A percentile compares a stretch with the other conserved stretches of the same genome.
Conservation (phyloP, 2,329 filamentous ascomycete species). For the Lachnellula subtilissima region DNA sequence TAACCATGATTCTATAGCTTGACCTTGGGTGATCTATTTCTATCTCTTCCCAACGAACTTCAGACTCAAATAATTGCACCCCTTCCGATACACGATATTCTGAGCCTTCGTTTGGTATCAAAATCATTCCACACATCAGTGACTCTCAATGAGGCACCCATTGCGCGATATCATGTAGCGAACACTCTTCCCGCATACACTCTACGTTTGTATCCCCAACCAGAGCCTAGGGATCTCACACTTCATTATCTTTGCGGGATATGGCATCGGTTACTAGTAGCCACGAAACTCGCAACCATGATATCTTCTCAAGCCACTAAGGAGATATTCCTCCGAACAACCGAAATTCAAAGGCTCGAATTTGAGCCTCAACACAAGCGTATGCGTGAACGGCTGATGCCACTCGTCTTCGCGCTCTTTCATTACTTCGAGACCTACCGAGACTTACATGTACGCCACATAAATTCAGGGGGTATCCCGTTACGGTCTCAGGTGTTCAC, state of each 20-base stretch:
- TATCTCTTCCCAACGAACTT: constrained; percentile 54
- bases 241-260: constrained; percentile 59
- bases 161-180: constrained; percentile 56
- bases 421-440: constrained; percentile 65
- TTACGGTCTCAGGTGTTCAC: constrained; percentile 51
- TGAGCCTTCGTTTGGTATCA: constrained; percentile 55
- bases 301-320: constrained; percentile 63
- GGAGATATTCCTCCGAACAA: constrained; percentile 58
- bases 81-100: constrained; percentile 54
- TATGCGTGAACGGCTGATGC: constrained; percentile 60
- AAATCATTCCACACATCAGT: constrained; percentile 56
- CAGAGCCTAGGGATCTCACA: constrained; percentile 44
- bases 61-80: constrained; percentile 58
- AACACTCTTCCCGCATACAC: constrained; percentile 58
- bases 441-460: constrained; percentile 52
- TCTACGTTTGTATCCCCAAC: constrained; percentile 52
- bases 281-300: constrained; percentile 55
- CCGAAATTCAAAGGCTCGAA: constrained; percentile 48
- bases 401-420: constrained; percentile 59
- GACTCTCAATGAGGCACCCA: constrained; percentile 54
- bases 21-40: constrained; percentile 53
- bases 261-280: constrained; percentile 62
- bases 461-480: constrained; percentile 47
- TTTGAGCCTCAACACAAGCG: constrained; percentile 58
- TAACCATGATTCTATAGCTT: constrained; percentile 24